Base-by-base conservation (phyloP, 306 rosid genomes). In the Lathyrus tuberosus region DNA sequence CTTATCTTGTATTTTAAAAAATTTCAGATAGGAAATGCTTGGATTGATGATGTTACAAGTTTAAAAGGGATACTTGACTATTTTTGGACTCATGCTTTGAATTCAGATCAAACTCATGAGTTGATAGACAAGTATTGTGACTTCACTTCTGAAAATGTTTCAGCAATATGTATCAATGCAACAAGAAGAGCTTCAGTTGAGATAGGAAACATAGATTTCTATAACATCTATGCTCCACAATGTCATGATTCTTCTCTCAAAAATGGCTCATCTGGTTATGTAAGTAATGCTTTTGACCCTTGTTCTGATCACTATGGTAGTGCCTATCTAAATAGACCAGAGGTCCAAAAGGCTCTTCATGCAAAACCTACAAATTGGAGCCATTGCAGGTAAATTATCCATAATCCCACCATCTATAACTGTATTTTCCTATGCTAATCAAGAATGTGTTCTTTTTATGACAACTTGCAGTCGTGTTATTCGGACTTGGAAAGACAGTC, bases 21-120 rank as follows among this genome's bases (percentile, higher is more conserved):
- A 6, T 1, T 6, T 35, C 40, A 35, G 40, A 35, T 35, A 1
- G 40, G 40, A 8, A 35, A 35, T 35, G 40, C 40, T 35, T 35
- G 40, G 40, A 35, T 35, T 35, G 40, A 35, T 35, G 40, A 35
- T 35, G 40, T 8, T 35, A 35, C 40, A 2, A 35, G 40, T 7
- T 35, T 35, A 7, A 35, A 35, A 35, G 40, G 40, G 10, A 35
- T 35, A 35, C 7, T 35, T 35, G 40, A 35, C 7, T 35, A 35
- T 7, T 2, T 35, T 35, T 35, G 40, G 40, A 35, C 40, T 17
- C 88, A 85, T 51, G 85, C 70, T 53, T 43, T 88, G 69, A 83
- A 4, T 78, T 88, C 94, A 11, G 88, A 85, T 62, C 80, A 81
- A 73, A 83, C 88, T 11, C 78, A 57, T 67, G 84, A 77, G 49